These are phyloP conservation scores for Podaxis sp. DNA, from an alignment of 768 basidiomycete genomes.

Conservation along the genomic window DNA sequence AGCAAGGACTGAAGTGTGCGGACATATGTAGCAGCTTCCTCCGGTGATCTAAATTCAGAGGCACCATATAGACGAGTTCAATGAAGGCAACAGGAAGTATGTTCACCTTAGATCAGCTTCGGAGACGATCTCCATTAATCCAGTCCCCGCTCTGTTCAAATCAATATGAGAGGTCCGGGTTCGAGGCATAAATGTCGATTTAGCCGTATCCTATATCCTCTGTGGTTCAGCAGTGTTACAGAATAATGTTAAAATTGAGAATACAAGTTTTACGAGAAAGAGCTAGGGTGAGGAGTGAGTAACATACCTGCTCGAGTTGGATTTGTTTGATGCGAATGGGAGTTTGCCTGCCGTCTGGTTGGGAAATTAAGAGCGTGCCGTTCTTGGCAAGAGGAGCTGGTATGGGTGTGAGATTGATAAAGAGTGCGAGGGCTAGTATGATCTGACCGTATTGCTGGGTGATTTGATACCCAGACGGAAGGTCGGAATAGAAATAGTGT, in stretches of 20 bases:
- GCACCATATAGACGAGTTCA: conserved; percentile 22
- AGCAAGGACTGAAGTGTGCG: conserved; percentile 77
- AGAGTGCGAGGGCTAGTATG: conserved; percentile 8
- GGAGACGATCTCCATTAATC: conserved; percentile 94
- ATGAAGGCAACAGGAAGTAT: background rate
- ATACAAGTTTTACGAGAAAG: background rate
- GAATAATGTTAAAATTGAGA: background rate
- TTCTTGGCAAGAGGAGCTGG: conserved; percentile 77
- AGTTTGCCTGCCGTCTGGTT: conserved; percentile 30
- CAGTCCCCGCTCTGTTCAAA: conserved; percentile 86
- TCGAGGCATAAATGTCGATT: conserved; percentile 62
- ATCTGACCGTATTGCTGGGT: conserved; percentile 86
- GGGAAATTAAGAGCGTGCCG: conserved; percentile 49
- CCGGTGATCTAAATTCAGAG: conserved; percentile 55
- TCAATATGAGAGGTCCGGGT: conserved; percentile 66
- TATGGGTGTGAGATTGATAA: background rate
- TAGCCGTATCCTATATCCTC: conserved; percentile 77
- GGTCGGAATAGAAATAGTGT: conserved; percentile 96
- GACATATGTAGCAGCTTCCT: conserved; percentile 89
- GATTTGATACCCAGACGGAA: conserved; percentile 95
- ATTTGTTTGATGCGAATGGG: conserved; percentile 79
- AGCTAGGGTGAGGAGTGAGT: background rate
- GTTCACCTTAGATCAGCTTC: conserved; percentile 81
- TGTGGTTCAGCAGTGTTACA: background rate
- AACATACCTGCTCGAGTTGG: conserved; percentile 87